A percentile compares a stretch with the other conserved stretches of the same genome.
phyloP scores from a whole-genome alignment of 164 flowering plant species.

The Chimonanthus praecox region DNA sequence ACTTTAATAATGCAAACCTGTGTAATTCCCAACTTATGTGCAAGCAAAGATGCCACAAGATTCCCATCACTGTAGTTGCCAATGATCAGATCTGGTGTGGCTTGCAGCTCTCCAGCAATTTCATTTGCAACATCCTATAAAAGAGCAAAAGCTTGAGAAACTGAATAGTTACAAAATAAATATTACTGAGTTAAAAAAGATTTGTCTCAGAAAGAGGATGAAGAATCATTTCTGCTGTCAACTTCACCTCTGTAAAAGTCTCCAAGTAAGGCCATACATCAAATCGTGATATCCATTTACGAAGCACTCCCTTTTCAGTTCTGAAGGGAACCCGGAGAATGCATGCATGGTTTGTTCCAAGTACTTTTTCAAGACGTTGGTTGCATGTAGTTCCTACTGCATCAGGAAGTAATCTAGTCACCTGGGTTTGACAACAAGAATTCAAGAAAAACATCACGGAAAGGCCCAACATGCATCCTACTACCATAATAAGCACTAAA shows the following conservation, averaged over 20 bases:
- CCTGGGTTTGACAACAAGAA: slow-evolving; percentile 29
- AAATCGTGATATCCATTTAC: slow-evolving; percentile 93
- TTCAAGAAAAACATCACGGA: slow-evolving; percentile 2
- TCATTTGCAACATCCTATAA: slow-evolving; percentile 84
- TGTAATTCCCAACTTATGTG: slow-evolving; percentile 82
- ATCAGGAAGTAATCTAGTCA: slow-evolving; percentile 89
- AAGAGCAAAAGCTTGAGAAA: neutral
- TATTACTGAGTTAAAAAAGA: neutral
- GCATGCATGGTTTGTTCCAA: slow-evolving; percentile 62
- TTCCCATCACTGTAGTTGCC: slow-evolving; percentile 99
- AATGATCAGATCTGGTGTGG: slow-evolving; percentile 85
- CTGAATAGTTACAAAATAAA: neutral
- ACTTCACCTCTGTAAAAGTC: slow-evolving; percentile 74
- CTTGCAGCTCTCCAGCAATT: slow-evolving; percentile 71
- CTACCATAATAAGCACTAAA: neutral
- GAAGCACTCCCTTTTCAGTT: slow-evolving; percentile 83
- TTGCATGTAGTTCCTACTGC: slow-evolving; percentile 92
- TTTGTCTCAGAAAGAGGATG: neutral
- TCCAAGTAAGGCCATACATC: slow-evolving; percentile 99
- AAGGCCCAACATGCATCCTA: neutral
- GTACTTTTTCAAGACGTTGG: slow-evolving; percentile 88
- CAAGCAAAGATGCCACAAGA: slow-evolving; percentile 90
- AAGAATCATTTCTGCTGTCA: neutral
- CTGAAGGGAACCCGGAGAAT: slow-evolving; percentile 94
- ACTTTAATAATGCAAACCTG: slow-evolving; percentile 47